Evolutionary conservation across 2,329 filamentous ascomycete genomes (phyloP).

Genomic region (Colletotrichum chlorophyti): DNA sequence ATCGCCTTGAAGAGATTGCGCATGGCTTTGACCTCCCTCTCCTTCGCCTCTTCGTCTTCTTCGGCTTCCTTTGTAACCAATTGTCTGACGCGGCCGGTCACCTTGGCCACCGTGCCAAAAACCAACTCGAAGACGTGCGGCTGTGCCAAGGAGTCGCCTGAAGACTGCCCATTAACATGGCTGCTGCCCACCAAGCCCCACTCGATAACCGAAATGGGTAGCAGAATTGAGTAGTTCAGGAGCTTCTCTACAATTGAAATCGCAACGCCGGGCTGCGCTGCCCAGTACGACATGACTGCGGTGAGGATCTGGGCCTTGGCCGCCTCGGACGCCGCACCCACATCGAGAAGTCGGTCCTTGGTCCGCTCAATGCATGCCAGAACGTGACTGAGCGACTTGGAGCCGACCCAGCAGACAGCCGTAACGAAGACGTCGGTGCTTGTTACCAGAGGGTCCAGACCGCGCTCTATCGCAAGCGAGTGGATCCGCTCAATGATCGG

Average conservation of each 20-base stretch:
- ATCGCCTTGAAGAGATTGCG: slow-evolving; percentile 81
- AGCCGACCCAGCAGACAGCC: slow-evolving; percentile 89
- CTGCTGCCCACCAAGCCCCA: slow-evolving; percentile 77
- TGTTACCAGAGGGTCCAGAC: slow-evolving; percentile 80
- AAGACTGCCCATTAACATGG: slow-evolving; percentile 57
- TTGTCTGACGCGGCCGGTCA: slow-evolving; percentile 84
- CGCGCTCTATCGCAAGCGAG: slow-evolving; percentile 73
- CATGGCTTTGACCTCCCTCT: slow-evolving; percentile 76
- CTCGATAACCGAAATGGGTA: slow-evolving; percentile 82
- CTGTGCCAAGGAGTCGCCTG: slow-evolving; percentile 73
- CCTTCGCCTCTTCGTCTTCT: slow-evolving; percentile 69
- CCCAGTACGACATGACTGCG: slow-evolving; percentile 92
- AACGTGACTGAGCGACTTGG: slow-evolving; percentile 95
- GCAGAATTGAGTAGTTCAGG: slow-evolving; percentile 95
- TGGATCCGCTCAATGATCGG: slow-evolving; percentile 82
- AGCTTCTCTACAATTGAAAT: slow-evolving; percentile 95
- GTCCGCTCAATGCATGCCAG: slow-evolving; percentile 94
- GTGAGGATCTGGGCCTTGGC: slow-evolving; percentile 89
- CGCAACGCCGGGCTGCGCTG: slow-evolving; percentile 87
- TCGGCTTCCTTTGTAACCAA: slow-evolving; percentile 60
- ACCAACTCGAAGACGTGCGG: slow-evolving; percentile 90
- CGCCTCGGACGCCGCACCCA: slow-evolving; percentile 75
- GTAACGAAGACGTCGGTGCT: slow-evolving; percentile 95
- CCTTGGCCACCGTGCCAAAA: slow-evolving; percentile 86
- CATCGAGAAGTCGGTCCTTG: slow-evolving; percentile 84